Base-by-base conservation (phyloP, 768 basidiomycete species). In the Hemileccinum rubropunctum region DNA sequence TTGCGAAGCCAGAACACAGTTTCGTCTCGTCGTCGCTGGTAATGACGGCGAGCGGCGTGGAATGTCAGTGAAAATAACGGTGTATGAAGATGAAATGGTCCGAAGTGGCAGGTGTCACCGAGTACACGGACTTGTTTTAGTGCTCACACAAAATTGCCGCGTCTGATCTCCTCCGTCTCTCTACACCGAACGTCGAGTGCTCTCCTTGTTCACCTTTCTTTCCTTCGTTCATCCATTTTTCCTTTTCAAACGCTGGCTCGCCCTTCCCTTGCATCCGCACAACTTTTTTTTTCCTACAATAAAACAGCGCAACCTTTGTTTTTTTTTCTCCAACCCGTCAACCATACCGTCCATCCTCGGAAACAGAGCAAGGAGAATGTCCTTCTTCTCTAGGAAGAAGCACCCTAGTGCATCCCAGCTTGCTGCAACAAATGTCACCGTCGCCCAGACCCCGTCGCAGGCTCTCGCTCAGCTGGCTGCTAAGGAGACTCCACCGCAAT, bases 341-440 rank as follows among this genome's bases (percentile, higher is more conserved):
- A 71, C 79, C 81, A 86, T 85, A 78, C 77, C 82, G 81, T 86
- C 80, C 65, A 69, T 86, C 69, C 71, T 84, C 67, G 73, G 75
- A 57, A 65, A 67, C 66, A 78, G 80, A 71, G 63, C 80, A 57
- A 74, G 83, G 69, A 85, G 85, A 82, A 92, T 92, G 90, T 90
- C 88, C 79, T 92, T 91, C 88, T 92, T 92, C 81, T 86, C 82
- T 38, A 80, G 88, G 80, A 90, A 84, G 84, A 91, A 88, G 80
- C 79, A 83, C 56, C 76, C 80, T 46, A 79, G 72, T 43, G 70
- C 72, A 57, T 71, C 69, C 20, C 77, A 77, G 58, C 69, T 71
- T 47, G 62, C 66, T 43, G 58, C 72, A 23, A 57, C 78, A 27
- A 70, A 70, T 60, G 81, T 84, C 57, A 77, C 81, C 37, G 71